Evolutionary conservation across 495 filamentous ascomycete genomes (phyloP).

Genomic region (Neurospora pannonica): DNA sequence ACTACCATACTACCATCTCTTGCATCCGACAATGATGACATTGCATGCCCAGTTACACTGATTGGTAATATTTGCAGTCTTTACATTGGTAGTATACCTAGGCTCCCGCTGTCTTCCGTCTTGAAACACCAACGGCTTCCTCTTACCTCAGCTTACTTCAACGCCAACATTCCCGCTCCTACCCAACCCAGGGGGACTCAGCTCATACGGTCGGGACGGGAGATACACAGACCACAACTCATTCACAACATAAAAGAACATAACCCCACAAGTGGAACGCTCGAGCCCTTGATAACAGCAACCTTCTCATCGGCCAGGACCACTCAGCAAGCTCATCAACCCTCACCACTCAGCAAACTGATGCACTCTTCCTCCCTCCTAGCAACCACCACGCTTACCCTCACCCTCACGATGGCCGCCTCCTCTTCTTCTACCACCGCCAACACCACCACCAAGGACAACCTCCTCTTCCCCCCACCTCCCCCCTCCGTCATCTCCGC

Average conservation of each 20-base stretch:
- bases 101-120: background rate
- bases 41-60: background rate
- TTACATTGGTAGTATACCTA: background rate
- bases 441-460: background rate
- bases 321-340: too few relatives aligned
- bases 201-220: background rate
- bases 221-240: too few relatives aligned
- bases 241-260: background rate
- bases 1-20: background rate
- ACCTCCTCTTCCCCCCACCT: background rate
- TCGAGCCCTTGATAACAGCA: too few relatives aligned
- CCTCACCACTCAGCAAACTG: background rate
- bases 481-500: slow-evolving; percentile 6
- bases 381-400: background rate
- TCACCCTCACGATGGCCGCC: slow-evolving; percentile 1
- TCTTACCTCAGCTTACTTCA: background rate
- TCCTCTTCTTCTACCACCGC: background rate
- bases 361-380: background rate
- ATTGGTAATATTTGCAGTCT: background rate
- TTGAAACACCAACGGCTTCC: background rate
- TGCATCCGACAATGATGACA: background rate
- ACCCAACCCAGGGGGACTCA: background rate
- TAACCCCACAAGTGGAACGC: background rate
- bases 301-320: too few relatives aligned
- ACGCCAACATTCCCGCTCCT: background rate